Evolutionary conservation across 2,329 filamentous ascomycete genomes (phyloP).

Genomic region (Chaetomiaceae sp.): DNA sequence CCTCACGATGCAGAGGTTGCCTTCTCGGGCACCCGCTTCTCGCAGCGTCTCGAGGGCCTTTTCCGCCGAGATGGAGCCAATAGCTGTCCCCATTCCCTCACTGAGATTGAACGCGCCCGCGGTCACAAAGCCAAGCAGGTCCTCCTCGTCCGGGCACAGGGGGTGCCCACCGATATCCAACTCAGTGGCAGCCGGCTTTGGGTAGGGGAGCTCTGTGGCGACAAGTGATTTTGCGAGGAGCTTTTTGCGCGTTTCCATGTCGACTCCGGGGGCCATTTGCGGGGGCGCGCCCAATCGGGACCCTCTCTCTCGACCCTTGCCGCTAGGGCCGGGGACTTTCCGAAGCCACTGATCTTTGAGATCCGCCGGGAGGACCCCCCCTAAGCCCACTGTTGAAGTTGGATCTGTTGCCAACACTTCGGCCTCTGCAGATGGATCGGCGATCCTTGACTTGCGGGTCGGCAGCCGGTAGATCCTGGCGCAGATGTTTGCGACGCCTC

Average conservation of each 20-base stretch:
- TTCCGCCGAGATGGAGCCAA: constrained; percentile 64
- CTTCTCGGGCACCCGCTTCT: constrained; percentile 34
- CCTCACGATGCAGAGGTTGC: constrained; percentile 69
- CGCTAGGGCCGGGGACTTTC: constrained; percentile 19
- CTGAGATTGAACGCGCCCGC: constrained; percentile 77
- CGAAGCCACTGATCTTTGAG: constrained; percentile 68
- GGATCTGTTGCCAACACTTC: constrained; percentile 46
- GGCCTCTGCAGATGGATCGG: constrained; percentile 31
- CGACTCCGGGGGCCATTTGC: constrained; percentile 25
- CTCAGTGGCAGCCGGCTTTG: constrained; percentile 34
- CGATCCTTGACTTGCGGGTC: constrained; percentile 24
- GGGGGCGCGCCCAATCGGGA: constrained; percentile 23
- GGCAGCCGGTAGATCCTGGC: constrained; percentile 86
- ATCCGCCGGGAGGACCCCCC: constrained; percentile 37
- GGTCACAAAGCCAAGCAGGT: constrained; percentile 87
- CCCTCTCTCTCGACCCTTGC: constrained; percentile 21
- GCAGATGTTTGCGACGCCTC: constrained; percentile 65
- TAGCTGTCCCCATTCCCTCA: constrained; percentile 67
- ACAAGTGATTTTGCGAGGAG: constrained; percentile 43
- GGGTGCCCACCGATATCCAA: constrained; percentile 49
- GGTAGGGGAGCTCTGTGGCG: constrained; percentile 34
- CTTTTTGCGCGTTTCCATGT: constrained; percentile 24
- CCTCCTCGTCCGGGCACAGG: constrained; percentile 64
- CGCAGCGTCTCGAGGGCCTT: constrained; percentile 46
- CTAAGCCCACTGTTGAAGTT: constrained; percentile 11